These are phyloP conservation scores for Royoungia palumana DNA, from an alignment of 768 basidiomycete genomes.

Conservation along the genomic window DNA sequence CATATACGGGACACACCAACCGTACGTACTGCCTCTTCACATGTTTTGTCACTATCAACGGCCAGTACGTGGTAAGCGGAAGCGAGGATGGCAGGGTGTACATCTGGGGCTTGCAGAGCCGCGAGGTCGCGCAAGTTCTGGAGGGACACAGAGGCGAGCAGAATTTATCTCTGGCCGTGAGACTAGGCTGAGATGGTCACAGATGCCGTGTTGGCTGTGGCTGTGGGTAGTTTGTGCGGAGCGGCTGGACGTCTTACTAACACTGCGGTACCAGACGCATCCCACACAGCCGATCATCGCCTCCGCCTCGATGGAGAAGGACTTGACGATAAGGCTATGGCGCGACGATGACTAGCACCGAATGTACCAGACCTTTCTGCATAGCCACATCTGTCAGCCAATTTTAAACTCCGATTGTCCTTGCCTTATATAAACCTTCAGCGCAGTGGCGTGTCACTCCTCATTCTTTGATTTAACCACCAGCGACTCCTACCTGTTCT, in stretches of 20 bases:
- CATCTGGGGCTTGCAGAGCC: conserved; percentile 85
- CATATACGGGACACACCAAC: conserved; percentile 84
- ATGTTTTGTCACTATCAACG: conserved; percentile 55
- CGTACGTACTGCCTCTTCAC: conserved; percentile 78
- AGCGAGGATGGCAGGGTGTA: conserved; percentile 88
- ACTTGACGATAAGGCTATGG: conserved; percentile 83
- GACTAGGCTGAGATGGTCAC: neutral
- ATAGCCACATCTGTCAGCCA: conserved; percentile 6
- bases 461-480: conserved; percentile 2
- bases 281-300: conserved; percentile 74
- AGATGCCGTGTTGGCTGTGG: conserved; percentile 73
- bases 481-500: neutral
- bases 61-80: conserved; percentile 78
- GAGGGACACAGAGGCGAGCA: conserved; percentile 76
- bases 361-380: conserved; percentile 10
- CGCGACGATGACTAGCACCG: conserved; percentile 37
- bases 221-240: conserved; percentile 44
- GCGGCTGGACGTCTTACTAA: neutral
- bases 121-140: conserved; percentile 69
- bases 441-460: neutral
- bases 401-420: conserved; percentile 14
- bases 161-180: neutral
- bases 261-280: conserved; percentile 55
- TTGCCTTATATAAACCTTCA: conserved; percentile 14
- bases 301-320: conserved; percentile 88